Base-by-base conservation (phyloP, 305 asterid species). In the Solanum hybrid region DNA sequence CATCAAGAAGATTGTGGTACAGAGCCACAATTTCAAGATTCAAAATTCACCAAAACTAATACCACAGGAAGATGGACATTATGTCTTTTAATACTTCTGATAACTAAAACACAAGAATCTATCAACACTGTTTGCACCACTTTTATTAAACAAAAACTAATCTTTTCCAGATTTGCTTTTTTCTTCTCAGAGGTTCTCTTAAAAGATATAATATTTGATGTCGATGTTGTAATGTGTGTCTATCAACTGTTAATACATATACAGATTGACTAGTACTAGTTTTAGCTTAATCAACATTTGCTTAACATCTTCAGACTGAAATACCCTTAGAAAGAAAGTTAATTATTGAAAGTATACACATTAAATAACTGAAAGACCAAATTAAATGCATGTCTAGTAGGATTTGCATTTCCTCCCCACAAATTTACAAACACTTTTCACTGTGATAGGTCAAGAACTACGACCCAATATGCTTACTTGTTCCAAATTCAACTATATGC, bases 361-460 rank as follows among this genome's bases (percentile, higher is more conserved):
- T 42, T 20, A n/a, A 29, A 26, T 29, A 51, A 33, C 22, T 84
- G 42, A 51, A 51, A 31, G 33, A 85, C 76, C 22, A 85, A 20
- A 22, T 51, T 51, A 16, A 84, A 10, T 51, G 40, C 20, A 29
- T 46, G 73, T 51, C 20, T 31, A 51, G 87, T 51, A 51, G 42
- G 87, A 84, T 57, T 57, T 57, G 73, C 26, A 61, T 61, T 61
- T 20, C 2, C 7, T 3, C 6, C 22, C 76, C 88, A 57, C 88
- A 61, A 85, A 85, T 85, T 57, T 18, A 18, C 76, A 85, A 57
- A 6, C 33, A 92, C 74, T 90, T 95, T 92, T 61, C 40, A 28
- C 0, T 95, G 95, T 22, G 93, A 92, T 61, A 94, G 95, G 37
- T 8, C 81, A 86, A 86, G 26, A 16, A 35, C 37, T 61, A 67